phyloP scores from a whole-genome alignment of 805 yeast species.

The Kodamaea restingae region DNA sequence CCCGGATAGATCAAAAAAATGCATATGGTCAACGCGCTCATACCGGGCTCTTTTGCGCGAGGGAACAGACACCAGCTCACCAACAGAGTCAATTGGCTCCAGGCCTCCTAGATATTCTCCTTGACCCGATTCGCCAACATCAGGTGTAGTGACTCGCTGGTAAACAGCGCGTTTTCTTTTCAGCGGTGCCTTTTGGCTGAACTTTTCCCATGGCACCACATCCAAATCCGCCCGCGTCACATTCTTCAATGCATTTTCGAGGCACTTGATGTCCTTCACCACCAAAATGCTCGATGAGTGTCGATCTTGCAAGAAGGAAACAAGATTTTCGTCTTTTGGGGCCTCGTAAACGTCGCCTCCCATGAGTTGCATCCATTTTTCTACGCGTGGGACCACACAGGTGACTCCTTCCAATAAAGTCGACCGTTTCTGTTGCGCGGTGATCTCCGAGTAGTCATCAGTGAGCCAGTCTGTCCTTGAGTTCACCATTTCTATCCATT shows the following conservation, averaged over 20 bases:
- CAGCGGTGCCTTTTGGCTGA: not conserved
- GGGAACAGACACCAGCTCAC: too few species aligned
- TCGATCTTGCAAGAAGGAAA: not conserved
- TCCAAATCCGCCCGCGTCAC: not conserved
- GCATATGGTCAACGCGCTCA: constrained; percentile 29
- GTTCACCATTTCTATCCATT: constrained; percentile 19
- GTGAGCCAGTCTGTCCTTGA: not conserved
- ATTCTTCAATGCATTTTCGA: constrained; percentile 3
- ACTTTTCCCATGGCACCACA: constrained; percentile 6
- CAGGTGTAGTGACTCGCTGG: constrained; percentile 4
- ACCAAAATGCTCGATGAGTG: not conserved
- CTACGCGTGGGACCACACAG: constrained; percentile 2
- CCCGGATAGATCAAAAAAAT: constrained; percentile 29
- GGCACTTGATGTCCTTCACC: not conserved
- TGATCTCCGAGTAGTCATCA: not conserved
- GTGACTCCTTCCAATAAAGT: constrained; percentile 5
- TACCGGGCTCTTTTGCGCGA: constrained; percentile 22
- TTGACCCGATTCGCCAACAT: too few species aligned
- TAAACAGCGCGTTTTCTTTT: constrained; percentile 5
- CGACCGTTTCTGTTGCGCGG: not conserved
- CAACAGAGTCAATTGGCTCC: too few species aligned
- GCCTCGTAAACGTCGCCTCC: constrained; percentile 2
- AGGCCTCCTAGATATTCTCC: too few species aligned
- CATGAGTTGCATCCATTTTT: constrained; percentile 3
- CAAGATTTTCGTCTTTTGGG: not conserved